A percentile compares a stretch with the other conserved stretches of the same genome.
phyloP scores from a whole-genome alignment of 2,329 filamentous ascomycete genomes.

The Rutstroemia sp. region DNA sequence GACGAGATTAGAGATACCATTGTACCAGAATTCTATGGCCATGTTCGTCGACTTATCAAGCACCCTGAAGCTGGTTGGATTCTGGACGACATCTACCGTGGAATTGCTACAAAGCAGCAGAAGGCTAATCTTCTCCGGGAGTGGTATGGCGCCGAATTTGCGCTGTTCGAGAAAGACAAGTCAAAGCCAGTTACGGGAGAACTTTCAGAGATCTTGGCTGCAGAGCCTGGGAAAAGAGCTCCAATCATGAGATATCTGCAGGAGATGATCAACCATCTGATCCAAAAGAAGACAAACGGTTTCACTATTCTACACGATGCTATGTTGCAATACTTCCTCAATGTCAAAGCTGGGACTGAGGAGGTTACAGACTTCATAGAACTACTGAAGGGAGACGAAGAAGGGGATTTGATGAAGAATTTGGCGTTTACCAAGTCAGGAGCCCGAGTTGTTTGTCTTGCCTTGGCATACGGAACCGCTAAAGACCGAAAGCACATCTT shows the following conservation, averaged over 20 bases:
- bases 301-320: conserved; percentile 98
- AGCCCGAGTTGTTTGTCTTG: conserved; percentile 70
- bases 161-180: conserved; percentile 60
- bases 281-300: conserved; percentile 94
- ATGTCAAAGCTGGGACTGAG: conserved; percentile 65
- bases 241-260: conserved; percentile 81
- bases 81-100: conserved; percentile 90
- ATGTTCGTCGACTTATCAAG: conserved; percentile 87
- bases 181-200: conserved; percentile 48
- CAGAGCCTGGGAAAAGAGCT: conserved; percentile 75
- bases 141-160: conserved; percentile 95
- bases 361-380: conserved; percentile 86
- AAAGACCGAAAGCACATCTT: conserved; percentile 91
- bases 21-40: conserved; percentile 89
- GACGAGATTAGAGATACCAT: conserved; percentile 80
- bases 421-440: conserved; percentile 92
- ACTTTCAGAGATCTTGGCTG: conserved; percentile 65
- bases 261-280: conserved; percentile 81
- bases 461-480: conserved; percentile 75
- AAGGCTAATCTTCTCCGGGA: conserved; percentile 80
- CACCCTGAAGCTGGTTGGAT: conserved; percentile 97
- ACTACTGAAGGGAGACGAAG: conserved; percentile 84
- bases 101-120: conserved; percentile 77
- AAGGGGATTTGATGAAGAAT: conserved; percentile 86
- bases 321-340: conserved; percentile 93